Evolutionary conservation across 164 flowering plant genomes (phyloP).

Genomic region (Dillenia turbinata): DNA sequence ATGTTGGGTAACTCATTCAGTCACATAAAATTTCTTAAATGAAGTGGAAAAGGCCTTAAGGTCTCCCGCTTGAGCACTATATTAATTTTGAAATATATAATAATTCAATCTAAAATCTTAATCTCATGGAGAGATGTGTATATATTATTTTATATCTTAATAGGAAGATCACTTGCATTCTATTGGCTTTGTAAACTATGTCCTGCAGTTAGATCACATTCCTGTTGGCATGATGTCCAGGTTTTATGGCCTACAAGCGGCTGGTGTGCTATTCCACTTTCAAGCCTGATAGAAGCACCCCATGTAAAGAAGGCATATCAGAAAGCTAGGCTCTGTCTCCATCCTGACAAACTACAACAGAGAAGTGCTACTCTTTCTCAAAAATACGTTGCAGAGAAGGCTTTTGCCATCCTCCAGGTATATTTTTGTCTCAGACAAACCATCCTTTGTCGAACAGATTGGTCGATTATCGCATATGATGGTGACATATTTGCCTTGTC

Average conservation of each 20-base stretch:
- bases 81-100: no score
- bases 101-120: no score
- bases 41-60: no score
- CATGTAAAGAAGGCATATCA: slow-evolving; percentile 78
- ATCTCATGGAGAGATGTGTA: no score
- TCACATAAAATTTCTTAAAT: no score
- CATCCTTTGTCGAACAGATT: neutral
- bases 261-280: slow-evolving; percentile 49
- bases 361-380: slow-evolving; percentile 56
- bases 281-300: slow-evolving; percentile 37
- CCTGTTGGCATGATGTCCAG: slow-evolving; percentile 26
- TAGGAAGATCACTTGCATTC: no score
- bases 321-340: slow-evolving; percentile 65
- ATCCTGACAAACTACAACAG: slow-evolving; percentile 83
- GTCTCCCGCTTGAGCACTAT: no score
- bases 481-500: neutral
- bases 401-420: slow-evolving; percentile 75
- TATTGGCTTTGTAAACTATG: no score
- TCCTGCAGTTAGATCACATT: no score
- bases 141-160: no score
- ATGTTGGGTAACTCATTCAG: neutral
- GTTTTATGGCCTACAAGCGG: slow-evolving; percentile 71
- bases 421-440: neutral
- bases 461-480: neutral
- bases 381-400: slow-evolving; percentile 54